Base-by-base conservation (phyloP, 176 grass and related monocot genomes). In the Triticum monococcum region DNA sequence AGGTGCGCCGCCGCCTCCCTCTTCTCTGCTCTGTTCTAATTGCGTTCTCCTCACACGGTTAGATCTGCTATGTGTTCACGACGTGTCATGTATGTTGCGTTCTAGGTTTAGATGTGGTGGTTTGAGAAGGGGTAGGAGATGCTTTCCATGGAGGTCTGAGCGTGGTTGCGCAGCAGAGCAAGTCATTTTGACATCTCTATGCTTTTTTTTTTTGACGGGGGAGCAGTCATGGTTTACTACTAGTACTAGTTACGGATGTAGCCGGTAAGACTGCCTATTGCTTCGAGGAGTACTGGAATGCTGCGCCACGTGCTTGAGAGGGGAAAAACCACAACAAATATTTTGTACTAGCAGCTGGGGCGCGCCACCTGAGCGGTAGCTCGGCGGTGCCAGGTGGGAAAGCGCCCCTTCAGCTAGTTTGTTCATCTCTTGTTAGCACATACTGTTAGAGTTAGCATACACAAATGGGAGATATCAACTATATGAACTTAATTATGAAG, bases 31-130 rank as follows among this genome's bases (percentile, higher is more conserved):
- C 7, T 38, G 6, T 65, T 28, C 43, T 43, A 45, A 65, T 79
- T 64, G 17, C 25, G 4, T 50, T 70, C 3, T 71, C 22, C n/a
- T 70, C 60, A n/a, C 64, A 32, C 24, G 52, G 16, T 41, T 90
- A 56, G 83, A 82, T 90, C 83, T 90, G 38, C 17, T 82, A 30
- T 14, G 25, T 13, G 30, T 75, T 20, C 78, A 18, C 12, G 24
- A 52, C 46, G 9, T 81, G 61, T 43, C 25, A 33, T 37, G 61
- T n/a, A 43, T 54, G 77, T 25, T 24, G 30, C 30, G 40, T 9
- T 84, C 37, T 81, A 69, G 67, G 20, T 82, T 70, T 37, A 81
- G 50, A 86, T 86, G 71, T 78, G 48, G 16, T 82, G 45, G 14
- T 83, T 70, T 16, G 3, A 41, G n/a, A 81, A 38, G 28, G 9